Evolutionary conservation across 768 basidiomycete species (phyloP), one percentile per base, ranked within the genome.

Genomic region (Phaeotremella fagi): DNA sequence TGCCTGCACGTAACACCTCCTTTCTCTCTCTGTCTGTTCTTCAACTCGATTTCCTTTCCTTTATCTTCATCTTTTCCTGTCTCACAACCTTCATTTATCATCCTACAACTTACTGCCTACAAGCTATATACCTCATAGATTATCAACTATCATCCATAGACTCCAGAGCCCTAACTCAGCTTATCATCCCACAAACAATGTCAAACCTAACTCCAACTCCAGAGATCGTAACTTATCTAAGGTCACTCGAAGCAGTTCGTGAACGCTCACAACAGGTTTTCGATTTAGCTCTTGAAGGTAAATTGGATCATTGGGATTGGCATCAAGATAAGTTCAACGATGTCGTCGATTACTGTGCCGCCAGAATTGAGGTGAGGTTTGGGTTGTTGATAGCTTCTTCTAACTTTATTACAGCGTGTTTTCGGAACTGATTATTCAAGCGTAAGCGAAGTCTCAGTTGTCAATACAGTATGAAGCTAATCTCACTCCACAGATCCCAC

Each of bases 241-340:
- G 59, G 12, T 56, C 54, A 79, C 95, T 2, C 86, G 57, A 88
- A 15, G 82, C 90, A n/a, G 90, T 97, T 63, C 82, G 94, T 42
- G 85, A 91, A 63, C 81, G 89, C 37, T 98, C 90, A 73, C 70
- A 75, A 11, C 80, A 80, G 36, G 89, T 98, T 28, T 83, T 86
- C 72, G 80, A 83, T 25, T 83, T 94, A 18, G 91, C 88, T 12
- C 77, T 82, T 71, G 68, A 80, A 57, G 85, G 83, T 46, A 82
- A 85, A 64, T 80, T 95, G 11, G 77, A 90, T 61, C 91, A 88
- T 75, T 94, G 94, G 68, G 82, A 85, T 22, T 89, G 91, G 71
- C 80, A 89, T 70, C 84, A 87, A 24, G 84, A 84, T 62, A 85
- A 83, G 55, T 84, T 92, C 72, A 72, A 59, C 11, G 79, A 79